Evolutionary conservation across 2,329 filamentous ascomycete species (phyloP).

Genomic region (Tothia fuscella): DNA sequence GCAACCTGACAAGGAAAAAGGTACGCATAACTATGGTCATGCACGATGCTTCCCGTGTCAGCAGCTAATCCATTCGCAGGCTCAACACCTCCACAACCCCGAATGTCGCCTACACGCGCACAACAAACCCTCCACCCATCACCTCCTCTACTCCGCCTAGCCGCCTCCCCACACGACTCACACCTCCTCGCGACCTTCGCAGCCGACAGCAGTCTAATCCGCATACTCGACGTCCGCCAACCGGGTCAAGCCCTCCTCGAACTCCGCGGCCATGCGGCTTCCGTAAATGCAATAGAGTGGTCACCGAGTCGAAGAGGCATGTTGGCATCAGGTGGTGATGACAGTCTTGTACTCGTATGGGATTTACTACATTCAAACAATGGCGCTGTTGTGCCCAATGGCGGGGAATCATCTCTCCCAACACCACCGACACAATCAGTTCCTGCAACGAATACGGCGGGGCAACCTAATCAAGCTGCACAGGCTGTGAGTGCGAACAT

Average conservation of each 20-base stretch:
- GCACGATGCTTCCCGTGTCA: too few relatives aligned
- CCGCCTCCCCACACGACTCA: constrained; percentile 87
- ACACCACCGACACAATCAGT: constrained; percentile 17
- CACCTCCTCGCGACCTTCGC: constrained; percentile 97
- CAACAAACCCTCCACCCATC: constrained; percentile 59
- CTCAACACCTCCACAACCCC: constrained; percentile 32
- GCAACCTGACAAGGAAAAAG: constrained; percentile 39
- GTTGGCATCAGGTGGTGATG: constrained; percentile 82
- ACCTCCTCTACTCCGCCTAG: constrained; percentile 62
- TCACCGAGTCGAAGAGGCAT: constrained; percentile 76
- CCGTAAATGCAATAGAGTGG: constrained; percentile 94
- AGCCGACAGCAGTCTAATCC: constrained; percentile 80
- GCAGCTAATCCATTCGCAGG: constrained; percentile 21
- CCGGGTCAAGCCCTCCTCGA: constrained; percentile 91
- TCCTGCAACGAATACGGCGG: constrained; percentile 7
- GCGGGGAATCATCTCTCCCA: constrained; percentile 21
- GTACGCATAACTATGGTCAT: too few relatives aligned
- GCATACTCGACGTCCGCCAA: constrained; percentile 91
- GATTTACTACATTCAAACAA: constrained; percentile 65
- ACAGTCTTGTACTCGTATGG: constrained; percentile 86
- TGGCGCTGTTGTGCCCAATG: constrained; percentile 35
- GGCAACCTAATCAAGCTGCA: not conserved
- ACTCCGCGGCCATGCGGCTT: constrained; percentile 72
- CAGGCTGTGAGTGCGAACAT: constrained; percentile 23
- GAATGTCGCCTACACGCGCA: constrained; percentile 59